Percentiles rank a stretch among this genome's conserved stretches.
These are phyloP conservation scores for Populus trichocarpa DNA, from an alignment of 441 rosid genomes.

Conservation along the genomic window DNA sequence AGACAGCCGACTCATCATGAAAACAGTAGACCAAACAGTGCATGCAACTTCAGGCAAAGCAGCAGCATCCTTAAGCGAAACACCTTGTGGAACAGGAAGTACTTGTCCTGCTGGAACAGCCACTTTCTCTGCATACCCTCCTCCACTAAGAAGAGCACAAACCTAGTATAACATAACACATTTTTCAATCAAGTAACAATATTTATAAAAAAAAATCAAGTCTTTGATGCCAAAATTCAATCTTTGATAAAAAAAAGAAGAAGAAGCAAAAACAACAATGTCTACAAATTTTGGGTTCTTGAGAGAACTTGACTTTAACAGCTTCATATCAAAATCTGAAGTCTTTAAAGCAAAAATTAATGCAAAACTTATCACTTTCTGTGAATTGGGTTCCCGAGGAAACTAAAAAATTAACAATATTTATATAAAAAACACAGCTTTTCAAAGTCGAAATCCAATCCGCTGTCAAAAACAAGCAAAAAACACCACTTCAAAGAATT, in stretches of 20 bases:
- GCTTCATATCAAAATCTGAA: not conserved
- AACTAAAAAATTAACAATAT: not conserved
- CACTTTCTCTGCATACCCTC: conserved; percentile 95
- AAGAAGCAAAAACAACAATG: not conserved
- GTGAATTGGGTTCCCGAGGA: not conserved
- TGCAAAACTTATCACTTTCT: not conserved
- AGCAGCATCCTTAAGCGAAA: conserved; percentile 74
- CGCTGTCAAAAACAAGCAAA: not conserved
- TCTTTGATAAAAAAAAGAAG: not conserved
- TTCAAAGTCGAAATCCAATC: not conserved
- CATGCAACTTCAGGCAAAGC: conserved; percentile 88
- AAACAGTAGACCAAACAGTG: conserved; percentile 94
- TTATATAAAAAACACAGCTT: not conserved
- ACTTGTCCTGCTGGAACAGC: conserved; percentile 71
- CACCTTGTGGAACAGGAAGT: conserved; percentile 62
- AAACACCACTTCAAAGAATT: not conserved
- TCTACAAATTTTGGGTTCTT: not conserved
- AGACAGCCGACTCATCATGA: conserved; percentile 71
- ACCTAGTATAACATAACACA: conserved; percentile 35
- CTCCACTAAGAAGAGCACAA: conserved; percentile 89
- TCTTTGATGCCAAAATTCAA: not conserved
- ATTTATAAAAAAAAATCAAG: not conserved
- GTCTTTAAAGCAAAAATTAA: not conserved
- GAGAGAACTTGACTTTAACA: not conserved
- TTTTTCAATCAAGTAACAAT: not conserved